These are phyloP conservation scores for Pseudonitzschia delicatissima DNA, from an alignment of 108 stramenopile species.

Conservation along the genomic window DNA sequence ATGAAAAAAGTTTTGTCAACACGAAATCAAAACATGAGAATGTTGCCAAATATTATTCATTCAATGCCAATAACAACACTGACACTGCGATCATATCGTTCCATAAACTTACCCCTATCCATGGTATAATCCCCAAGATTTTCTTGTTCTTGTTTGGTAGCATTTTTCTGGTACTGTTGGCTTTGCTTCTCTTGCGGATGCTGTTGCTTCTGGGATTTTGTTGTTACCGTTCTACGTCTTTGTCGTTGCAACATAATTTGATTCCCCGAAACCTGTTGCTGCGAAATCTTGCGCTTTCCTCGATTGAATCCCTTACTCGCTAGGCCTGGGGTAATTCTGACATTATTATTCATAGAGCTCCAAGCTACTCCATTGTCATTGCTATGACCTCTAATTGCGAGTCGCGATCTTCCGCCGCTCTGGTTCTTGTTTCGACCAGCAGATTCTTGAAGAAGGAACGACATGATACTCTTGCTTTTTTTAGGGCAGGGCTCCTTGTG, in stretches of 20 bases:
- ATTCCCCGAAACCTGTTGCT: slow-evolving; percentile 16
- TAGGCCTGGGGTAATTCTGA: neutral
- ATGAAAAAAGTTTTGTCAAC: neutral
- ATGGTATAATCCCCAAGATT: slow-evolving; percentile 21
- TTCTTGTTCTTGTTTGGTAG: slow-evolving; percentile 13
- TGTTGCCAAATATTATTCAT: no score
- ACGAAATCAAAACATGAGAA: no score
- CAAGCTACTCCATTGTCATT: neutral
- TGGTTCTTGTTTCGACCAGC: neutral
- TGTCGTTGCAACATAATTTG: slow-evolving; percentile 27
- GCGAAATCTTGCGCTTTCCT: neutral
- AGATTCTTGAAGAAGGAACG: slow-evolving; percentile 6
- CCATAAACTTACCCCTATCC: slow-evolving; percentile 26
- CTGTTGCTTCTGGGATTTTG: slow-evolving; percentile 6
- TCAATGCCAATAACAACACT: no score
- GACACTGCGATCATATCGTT: no score
- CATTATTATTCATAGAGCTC: neutral
- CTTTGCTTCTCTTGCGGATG: neutral
- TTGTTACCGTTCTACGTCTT: neutral
- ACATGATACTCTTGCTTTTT: no score
- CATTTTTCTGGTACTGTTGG: slow-evolving; percentile 1
- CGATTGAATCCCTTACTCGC: neutral
- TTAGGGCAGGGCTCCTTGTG: no score
- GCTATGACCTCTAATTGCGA: neutral
- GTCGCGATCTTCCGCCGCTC: neutral